Conservation (phyloP, 306 rosid genomes). For the Prosopis cineraria region DNA sequence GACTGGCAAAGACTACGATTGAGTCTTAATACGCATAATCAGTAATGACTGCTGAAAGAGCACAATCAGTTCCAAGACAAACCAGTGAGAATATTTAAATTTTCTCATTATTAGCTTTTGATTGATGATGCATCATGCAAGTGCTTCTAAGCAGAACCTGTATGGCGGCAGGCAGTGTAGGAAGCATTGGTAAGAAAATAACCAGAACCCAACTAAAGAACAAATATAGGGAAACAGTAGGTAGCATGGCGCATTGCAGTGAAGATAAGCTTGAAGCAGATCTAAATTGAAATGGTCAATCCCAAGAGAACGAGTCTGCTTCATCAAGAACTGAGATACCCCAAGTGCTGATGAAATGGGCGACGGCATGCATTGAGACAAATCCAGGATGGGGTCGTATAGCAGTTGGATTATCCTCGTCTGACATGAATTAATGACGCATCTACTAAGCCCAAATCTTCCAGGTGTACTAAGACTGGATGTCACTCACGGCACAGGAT, state of each 20-base stretch:
- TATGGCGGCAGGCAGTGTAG: neutral
- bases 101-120: neutral
- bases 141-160: neutral
- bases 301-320: constrained; percentile 18
- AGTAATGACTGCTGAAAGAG: neutral
- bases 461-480: neutral
- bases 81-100: neutral
- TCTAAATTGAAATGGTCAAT: constrained; percentile 18
- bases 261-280: constrained; percentile 17
- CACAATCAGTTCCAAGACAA: neutral
- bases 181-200: neutral
- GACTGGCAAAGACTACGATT: neutral
- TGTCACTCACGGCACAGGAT: neutral
- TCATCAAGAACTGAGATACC: constrained; percentile 31
- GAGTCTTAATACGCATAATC: neutral
- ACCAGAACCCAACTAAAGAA: neutral
- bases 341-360: constrained; percentile 30
- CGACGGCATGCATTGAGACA: constrained; percentile 28
- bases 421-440: constrained; percentile 18
- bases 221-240: neutral
- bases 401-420: constrained; percentile 32
- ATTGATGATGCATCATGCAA: neutral
- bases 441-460: constrained; percentile 24
- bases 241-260: neutral
- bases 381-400: constrained; percentile 25